phyloP scores from a whole-genome alignment of 139 green algal species.

The Penium margaritaceum region DNA sequence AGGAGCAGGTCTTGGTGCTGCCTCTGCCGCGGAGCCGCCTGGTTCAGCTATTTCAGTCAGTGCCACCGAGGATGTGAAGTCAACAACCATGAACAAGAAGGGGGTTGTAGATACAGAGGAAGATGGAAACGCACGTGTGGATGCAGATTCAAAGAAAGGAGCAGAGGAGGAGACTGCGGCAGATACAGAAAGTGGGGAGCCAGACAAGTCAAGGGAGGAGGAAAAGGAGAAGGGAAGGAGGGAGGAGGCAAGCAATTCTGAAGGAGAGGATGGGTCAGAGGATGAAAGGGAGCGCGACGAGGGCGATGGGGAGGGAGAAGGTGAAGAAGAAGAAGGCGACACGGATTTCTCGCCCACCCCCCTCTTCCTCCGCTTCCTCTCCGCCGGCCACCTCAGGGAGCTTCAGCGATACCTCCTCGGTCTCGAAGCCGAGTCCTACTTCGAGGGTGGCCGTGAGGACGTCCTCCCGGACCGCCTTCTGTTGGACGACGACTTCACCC shows the following conservation, averaged over 20 bases:
- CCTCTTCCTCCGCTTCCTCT: slow-evolving; percentile 16
- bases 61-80: too few relatives aligned
- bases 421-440: too few relatives aligned
- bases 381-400: neutral
- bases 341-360: slow-evolving; percentile 17
- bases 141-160: neutral
- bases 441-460: too few relatives aligned
- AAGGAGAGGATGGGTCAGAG: neutral
- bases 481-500: slow-evolving; percentile 21
- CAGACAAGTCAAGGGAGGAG: neutral
- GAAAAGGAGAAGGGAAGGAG: neutral
- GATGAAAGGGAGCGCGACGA: neutral
- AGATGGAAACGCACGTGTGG: too few relatives aligned
- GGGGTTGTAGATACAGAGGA: too few relatives aligned
- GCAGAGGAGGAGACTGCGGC: neutral
- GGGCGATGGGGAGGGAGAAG: neutral
- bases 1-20: too few relatives aligned
- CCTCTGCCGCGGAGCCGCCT: too few relatives aligned
- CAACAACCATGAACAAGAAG: too few relatives aligned
- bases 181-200: neutral
- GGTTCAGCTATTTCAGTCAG: too few relatives aligned
- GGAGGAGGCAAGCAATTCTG: neutral
- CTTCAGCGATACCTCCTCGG: slow-evolving; percentile 16
- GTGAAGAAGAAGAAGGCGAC: too few relatives aligned
- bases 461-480: slow-evolving; percentile 19